Conservation (phyloP, 2,329 filamentous ascomycete species). For the Calonectria crousiana region DNA sequence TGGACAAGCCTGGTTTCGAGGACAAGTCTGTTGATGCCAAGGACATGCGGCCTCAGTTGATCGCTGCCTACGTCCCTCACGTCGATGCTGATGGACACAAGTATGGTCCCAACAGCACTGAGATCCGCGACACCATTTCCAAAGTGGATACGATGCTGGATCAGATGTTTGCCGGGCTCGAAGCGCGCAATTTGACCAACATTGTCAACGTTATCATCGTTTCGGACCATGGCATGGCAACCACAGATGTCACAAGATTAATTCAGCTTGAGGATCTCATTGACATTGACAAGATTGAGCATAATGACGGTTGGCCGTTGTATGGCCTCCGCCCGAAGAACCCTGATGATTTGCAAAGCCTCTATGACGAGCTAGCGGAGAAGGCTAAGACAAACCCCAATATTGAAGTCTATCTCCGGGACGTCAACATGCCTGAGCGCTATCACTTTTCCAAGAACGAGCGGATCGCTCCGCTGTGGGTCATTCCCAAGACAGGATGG, state of each 20-base stretch:
- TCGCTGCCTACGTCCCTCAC: conserved; percentile 94
- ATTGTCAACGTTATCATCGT: conserved; percentile 97
- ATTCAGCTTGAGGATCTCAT: conserved; percentile 92
- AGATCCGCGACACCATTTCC: conserved; percentile 82
- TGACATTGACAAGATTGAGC: conserved; percentile 80
- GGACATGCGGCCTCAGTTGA: conserved; percentile 83
- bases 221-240: conserved; percentile 98
- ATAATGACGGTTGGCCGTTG: conserved; percentile 94
- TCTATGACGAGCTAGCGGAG: conserved; percentile 73
- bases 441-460: conserved; percentile 92
- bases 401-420: conserved; percentile 88
- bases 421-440: conserved; percentile 88
- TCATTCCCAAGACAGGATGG: conserved; percentile 93
- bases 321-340: conserved; percentile 88
- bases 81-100: conserved; percentile 89
- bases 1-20: conserved; percentile 84
- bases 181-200: conserved; percentile 84
- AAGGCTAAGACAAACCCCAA: conserved; percentile 73
- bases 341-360: conserved; percentile 70
- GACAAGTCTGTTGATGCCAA: conserved; percentile 61
- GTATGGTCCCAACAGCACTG: conserved; percentile 94
- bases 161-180: conserved; percentile 79
- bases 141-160: conserved; percentile 88
- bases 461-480: conserved; percentile 94
- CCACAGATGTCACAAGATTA: conserved; percentile 82